Percentiles rank a stretch among this genome's conserved stretches.
Conservation (phyloP, 495 filamentous ascomycete species). For the Hyaloscypha variabilis region DNA sequence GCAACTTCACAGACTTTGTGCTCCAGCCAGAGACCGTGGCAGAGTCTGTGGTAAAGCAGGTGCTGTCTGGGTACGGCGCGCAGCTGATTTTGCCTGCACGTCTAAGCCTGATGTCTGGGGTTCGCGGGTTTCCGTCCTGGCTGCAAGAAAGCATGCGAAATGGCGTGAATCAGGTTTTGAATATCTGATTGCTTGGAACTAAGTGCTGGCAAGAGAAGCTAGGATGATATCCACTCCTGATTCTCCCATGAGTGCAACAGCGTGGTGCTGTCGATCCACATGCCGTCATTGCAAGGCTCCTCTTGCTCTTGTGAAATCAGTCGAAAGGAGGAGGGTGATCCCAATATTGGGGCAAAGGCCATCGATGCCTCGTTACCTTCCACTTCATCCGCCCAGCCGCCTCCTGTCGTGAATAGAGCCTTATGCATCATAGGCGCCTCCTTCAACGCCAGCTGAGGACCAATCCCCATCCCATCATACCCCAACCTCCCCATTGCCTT, state of each 20-base stretch:
- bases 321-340: too few relatives aligned
- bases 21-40: conserved; percentile 65
- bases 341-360: too few relatives aligned
- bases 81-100: conserved; percentile 15
- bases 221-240: not conserved
- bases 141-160: conserved; percentile 14
- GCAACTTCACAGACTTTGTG: conserved; percentile 49
- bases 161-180: not conserved
- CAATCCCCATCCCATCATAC: conserved; percentile 2
- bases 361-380: too few relatives aligned
- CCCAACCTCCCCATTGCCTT: conserved; percentile 11
- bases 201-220: too few relatives aligned
- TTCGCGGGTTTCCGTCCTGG: conserved; percentile 16
- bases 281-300: too few relatives aligned
- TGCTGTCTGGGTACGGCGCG: conserved; percentile 62
- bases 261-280: too few relatives aligned
- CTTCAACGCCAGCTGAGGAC: not conserved
- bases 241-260: conserved; percentile 2
- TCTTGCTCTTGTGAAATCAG: too few relatives aligned
- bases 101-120: not conserved
- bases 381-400: too few relatives aligned
- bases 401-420: too few relatives aligned
- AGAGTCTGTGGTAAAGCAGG: conserved; percentile 58
- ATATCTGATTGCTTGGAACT: too few relatives aligned
- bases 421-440: too few relatives aligned